phyloP scores from a whole-genome alignment of 129 eudicot species.

The Lonicera japonica region DNA sequence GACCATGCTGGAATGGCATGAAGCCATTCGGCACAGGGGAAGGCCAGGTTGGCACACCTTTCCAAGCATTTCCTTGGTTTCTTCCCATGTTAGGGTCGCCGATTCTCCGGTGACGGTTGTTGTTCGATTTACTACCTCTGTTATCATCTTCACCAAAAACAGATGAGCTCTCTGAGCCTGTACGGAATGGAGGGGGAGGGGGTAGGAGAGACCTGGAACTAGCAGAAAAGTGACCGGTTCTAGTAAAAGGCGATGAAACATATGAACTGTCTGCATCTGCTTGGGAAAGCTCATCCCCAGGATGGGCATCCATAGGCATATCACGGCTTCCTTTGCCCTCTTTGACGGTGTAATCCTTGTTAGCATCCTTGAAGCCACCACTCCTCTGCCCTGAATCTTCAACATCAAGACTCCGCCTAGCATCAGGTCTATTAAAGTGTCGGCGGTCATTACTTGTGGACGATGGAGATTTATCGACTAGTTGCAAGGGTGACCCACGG shows the following conservation, averaged over 20 bases:
- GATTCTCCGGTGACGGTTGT: constrained; percentile 62
- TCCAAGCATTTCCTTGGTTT: constrained; percentile 67
- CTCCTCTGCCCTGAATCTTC: constrained; percentile 66
- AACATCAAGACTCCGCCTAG: constrained; percentile 51
- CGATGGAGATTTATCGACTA: constrained; percentile 66
- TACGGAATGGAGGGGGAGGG: constrained; percentile 44
- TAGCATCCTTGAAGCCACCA: constrained; percentile 55
- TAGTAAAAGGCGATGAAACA: constrained; percentile 60
- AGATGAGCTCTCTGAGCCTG: constrained; percentile 46
- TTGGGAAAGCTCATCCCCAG: constrained; percentile 49
- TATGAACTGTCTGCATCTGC: constrained; percentile 59
- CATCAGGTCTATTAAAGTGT: constrained; percentile 46
- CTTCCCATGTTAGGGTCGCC: constrained; percentile 65
- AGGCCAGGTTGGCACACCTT: constrained; percentile 78
- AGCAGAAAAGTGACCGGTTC: constrained; percentile 43
- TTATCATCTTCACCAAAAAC: constrained; percentile 61
- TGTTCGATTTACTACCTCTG: constrained; percentile 38
- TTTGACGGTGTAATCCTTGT: constrained; percentile 35
- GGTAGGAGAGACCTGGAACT: constrained; percentile 45
- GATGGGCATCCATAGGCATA: constrained; percentile 27
- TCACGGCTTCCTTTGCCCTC: constrained; percentile 66
- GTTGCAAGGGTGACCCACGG: constrained; percentile 41
- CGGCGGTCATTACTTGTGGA: constrained; percentile 58
- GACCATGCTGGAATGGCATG: constrained; percentile 83
- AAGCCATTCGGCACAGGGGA: constrained; percentile 75